phyloP scores from a whole-genome alignment of 2,329 filamentous ascomycete genomes.

The Pseudofabraea citricarpa region DNA sequence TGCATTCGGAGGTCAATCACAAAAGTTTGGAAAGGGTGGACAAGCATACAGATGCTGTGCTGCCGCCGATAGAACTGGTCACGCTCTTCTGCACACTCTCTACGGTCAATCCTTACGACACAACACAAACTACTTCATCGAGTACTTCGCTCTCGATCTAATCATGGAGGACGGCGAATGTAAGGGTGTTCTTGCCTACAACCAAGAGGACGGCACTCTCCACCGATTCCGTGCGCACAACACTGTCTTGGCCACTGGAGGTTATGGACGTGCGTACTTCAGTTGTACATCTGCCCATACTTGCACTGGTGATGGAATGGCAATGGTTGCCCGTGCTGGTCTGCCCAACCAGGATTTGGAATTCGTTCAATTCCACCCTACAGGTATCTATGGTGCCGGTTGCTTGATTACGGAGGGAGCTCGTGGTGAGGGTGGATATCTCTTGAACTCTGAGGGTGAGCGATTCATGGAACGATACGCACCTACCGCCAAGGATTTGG shows the following conservation, averaged over 20 bases:
- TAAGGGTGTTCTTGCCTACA: constrained; percentile 94
- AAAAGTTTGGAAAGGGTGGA: constrained; percentile 91
- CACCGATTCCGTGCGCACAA: constrained; percentile 96
- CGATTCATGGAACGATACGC: constrained; percentile 99
- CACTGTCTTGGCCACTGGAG: constrained; percentile 94
- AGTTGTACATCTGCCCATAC: constrained; percentile 97
- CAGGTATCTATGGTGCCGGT: constrained; percentile 96
- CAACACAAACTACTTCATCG: constrained; percentile 99
- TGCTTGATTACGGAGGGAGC: constrained; percentile 97
- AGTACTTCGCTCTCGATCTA: constrained; percentile 95
- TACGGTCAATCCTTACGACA: constrained; percentile 95
- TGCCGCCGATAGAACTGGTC: constrained; percentile 92
- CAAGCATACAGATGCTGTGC: constrained; percentile 97
- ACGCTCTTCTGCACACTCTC: constrained; percentile 95
- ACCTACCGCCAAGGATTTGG: constrained; percentile 95
- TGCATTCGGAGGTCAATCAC: constrained; percentile 96
- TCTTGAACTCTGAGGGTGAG: constrained; percentile 96
- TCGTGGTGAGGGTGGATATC: constrained; percentile 95
- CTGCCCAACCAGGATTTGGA: constrained; percentile 98
- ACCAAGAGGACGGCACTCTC: constrained; percentile 96
- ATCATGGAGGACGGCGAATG: constrained; percentile 98
- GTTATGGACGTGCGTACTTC: constrained; percentile 98
- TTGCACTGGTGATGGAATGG: constrained; percentile 98
- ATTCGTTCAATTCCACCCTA: constrained; percentile 99
- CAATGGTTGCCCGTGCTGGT: constrained; percentile 96